Evolutionary conservation across 2,329 filamentous ascomycete genomes (phyloP), one percentile per base, ranked within the genome.

Genomic region (Colletotrichum aenigma): DNA sequence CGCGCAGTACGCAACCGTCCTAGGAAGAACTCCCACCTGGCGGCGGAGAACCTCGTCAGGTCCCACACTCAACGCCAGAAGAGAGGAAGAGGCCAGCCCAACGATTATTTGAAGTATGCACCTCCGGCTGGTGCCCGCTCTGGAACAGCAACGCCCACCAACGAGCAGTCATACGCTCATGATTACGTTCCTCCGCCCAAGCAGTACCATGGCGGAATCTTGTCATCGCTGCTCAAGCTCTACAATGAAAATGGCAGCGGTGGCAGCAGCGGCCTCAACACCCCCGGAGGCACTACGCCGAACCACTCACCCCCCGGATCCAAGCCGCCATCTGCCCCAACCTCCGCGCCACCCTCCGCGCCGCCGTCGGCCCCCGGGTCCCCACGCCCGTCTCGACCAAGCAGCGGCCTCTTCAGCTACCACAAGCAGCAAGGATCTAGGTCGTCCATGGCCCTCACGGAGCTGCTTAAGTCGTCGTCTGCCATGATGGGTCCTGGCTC

Each of bases 161-260:
- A 81, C 21, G 87, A 91, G 58, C 87, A 89, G 26, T 89, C 91
- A 58, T 89, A 91, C 71, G 81, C 80, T 16, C 82, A 86, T 61
- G 85, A 87, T 71, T 95, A 94, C 80, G 90, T 94, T 21, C 91
- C 93, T 60, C 88, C 89, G 56, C 94, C 94, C 6, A 85, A 88
- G 26, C 90, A 93, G 77, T 96, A 95, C 82, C 91, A 93, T 66
- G 93, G 93, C 34, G 94, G 95, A 34, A 91, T 96, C 62, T 86
- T 97, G 2, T 92, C 93, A 4, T 93, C 92, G 0, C 86, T 97
- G 0, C 86, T 97, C 66, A 94, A 93, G 82, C 87, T 96, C 12
- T 93, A 95, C 80, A 89, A 91, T 74, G 86, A 91, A 76, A 79
- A 78, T 75, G 81, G 78, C 72, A 84, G 78, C 77, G 79, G 79